A percentile compares a stretch with the other conserved stretches of the same genome.
Conservation (phyloP, 139 green algal species). For the Tetraselmis striata region DNA sequence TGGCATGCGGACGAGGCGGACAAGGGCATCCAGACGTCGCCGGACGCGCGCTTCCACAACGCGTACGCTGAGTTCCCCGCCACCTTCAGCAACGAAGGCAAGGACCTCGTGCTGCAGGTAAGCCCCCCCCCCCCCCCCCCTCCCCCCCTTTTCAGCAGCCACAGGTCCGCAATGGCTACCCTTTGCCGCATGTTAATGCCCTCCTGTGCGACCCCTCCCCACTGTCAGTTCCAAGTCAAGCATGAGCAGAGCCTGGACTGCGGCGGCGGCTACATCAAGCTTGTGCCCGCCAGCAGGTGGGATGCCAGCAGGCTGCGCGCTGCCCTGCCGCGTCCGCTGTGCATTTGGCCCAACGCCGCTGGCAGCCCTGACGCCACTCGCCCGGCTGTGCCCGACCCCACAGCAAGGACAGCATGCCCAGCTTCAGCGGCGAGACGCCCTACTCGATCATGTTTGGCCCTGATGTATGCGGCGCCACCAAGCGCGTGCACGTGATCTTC, state of each 20-base stretch:
- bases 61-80: conserved; percentile 50
- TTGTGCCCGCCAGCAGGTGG: conserved; percentile 43
- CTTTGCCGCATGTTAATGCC: not conserved
- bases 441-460: conserved; percentile 99
- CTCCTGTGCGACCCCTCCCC: not conserved
- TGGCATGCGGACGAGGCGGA: conserved; percentile 53
- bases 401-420: conserved; percentile 19
- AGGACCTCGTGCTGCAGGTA: conserved; percentile 79
- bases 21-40: conserved; percentile 73
- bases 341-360: no score
- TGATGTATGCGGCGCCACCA: conserved; percentile 88
- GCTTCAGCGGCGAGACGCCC: conserved; percentile 50
- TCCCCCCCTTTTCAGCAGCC: not conserved
- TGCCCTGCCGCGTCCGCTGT: no score
- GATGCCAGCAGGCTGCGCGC: no score
- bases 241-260: conserved; percentile 86
- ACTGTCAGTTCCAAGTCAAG: conserved; percentile 75
- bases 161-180: no score
- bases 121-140: not conserved
- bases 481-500: conserved; percentile 39
- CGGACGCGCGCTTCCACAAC: conserved; percentile 74
- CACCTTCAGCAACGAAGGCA: conserved; percentile 68
- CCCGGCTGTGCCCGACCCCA: no score
- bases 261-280: conserved; percentile 87
- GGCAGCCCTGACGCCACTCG: no score